phyloP scores from a whole-genome alignment of 106 monocot species.

The Acanthochlamys bracteata region DNA sequence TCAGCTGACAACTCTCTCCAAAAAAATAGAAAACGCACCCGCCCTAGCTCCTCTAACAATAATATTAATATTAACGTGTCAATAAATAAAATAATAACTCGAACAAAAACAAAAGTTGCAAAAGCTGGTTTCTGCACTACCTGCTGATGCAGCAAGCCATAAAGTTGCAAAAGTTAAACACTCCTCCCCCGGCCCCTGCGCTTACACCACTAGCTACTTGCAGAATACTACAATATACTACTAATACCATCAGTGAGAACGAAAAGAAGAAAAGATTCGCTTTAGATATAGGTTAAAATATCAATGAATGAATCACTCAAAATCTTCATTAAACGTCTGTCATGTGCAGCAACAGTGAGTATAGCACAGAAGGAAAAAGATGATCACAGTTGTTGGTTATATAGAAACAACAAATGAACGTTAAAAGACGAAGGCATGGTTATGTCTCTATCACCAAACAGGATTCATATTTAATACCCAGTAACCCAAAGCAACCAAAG shows the following conservation, averaged over 20 bases:
- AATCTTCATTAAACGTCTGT: no score
- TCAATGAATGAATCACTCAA: no score
- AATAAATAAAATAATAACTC: not conserved
- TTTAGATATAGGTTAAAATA: no score
- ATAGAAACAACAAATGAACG: no score
- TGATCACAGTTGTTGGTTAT: no score
- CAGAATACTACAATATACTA: not conserved
- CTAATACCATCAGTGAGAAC: not conserved
- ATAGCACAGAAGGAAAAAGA: no score
- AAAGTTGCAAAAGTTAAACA: not conserved
- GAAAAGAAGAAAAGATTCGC: not conserved
- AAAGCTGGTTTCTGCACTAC: not conserved
- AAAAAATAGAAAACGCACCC: not conserved
- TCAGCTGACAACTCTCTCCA: not conserved
- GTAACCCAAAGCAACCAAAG: no score
- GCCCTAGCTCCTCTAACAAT: not conserved
- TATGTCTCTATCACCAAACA: no score
- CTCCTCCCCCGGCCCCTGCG: not conserved
- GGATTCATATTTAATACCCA: no score
- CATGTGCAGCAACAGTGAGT: no score
- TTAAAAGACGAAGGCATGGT: no score
- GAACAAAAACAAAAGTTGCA: not conserved
- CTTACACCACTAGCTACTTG: not conserved
- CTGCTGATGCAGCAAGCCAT: no score
- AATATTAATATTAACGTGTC: not conserved